Base-by-base conservation (phyloP, 1,139 yeast species). In the Petasospora fabianii region DNA sequence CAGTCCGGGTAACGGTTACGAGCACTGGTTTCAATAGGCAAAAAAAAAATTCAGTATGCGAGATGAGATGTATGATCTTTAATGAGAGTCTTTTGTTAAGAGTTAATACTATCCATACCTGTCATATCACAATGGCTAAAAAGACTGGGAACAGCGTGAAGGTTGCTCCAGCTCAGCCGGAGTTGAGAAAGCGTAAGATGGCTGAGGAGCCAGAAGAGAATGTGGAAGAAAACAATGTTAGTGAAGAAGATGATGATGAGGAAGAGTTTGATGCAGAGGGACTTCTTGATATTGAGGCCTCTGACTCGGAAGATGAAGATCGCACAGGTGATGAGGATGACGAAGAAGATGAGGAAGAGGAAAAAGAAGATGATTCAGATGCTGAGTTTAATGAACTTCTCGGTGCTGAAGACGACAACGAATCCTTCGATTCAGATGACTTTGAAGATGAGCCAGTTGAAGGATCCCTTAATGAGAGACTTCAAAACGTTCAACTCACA, bases 381-480 rank as follows among this genome's bases (percentile, higher is more conserved):
- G 80, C 71, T 5, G 87, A 80, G 53, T 66, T 80, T 44, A 78
- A 80, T 53, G 62, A 64, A 36, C 65, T 81, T 24, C 55, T 82
- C 27, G 84, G 77, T 3, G 77, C 72, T 48, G 72, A 68, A 43
- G 72, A 41, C 63, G 53, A 16, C n/a, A 64, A 50, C 5, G 63
- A 47, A 2, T 62, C 58, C 11, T 47, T 45, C 17, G 37, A 46
- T n/a, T 62, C 60, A 3, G 65, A 56, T 6, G 65, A 59, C 1
- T 65, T 60, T 15, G 77, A 73, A 41, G 80, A 73, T 46, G 77
- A 76, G 35, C 73, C 69, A 26, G 80, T 73, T 24, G 59, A 73
- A 2, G 53, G 54, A 16, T 72, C 77, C 12, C 65, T 80, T 38
- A 71, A 76, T 12, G 85, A 80, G 42, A 73, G 68, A 48, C 60